phyloP scores from a whole-genome alignment of 2,329 filamentous ascomycete species.

The Ustulina deusta region DNA sequence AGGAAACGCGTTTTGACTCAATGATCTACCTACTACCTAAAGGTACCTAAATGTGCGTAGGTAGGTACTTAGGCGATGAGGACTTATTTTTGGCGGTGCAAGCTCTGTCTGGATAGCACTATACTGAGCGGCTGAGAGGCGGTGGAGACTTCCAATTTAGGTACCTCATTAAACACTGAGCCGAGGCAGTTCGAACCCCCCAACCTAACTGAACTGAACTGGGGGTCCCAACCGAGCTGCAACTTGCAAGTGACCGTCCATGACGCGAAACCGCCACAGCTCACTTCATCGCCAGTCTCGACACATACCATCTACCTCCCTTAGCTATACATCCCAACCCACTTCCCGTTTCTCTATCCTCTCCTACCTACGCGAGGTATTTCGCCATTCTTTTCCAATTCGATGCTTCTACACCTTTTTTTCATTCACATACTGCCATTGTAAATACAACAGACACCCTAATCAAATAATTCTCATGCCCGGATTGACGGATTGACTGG shows the following conservation, averaged over 20 bases:
- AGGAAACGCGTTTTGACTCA: too few relatives aligned
- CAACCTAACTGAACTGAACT: background rate
- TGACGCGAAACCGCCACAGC: slow-evolving; percentile 31
- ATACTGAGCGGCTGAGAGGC: too few relatives aligned
- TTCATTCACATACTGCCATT: background rate
- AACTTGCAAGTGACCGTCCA: background rate
- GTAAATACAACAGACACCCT: background rate
- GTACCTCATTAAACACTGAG: slow-evolving; percentile 1
- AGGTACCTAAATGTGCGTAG: too few relatives aligned
- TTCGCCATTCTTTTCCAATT: slow-evolving; percentile 21
- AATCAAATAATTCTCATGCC: background rate
- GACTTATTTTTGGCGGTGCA: too few relatives aligned
- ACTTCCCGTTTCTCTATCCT: background rate
- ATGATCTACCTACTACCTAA: too few relatives aligned
- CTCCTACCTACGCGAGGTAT: background rate
- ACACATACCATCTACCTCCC: background rate
- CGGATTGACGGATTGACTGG: background rate
- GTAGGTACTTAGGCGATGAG: too few relatives aligned
- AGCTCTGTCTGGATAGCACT: too few relatives aligned
- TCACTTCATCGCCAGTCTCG: background rate
- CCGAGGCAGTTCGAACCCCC: slow-evolving; percentile 18
- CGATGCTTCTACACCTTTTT: slow-evolving; percentile 1
- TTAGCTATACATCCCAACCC: background rate
- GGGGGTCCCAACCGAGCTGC: too few relatives aligned
- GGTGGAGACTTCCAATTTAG: background rate